phyloP scores from a whole-genome alignment of 345 rosid genomes.

The Melaleuca quinquenervia region DNA sequence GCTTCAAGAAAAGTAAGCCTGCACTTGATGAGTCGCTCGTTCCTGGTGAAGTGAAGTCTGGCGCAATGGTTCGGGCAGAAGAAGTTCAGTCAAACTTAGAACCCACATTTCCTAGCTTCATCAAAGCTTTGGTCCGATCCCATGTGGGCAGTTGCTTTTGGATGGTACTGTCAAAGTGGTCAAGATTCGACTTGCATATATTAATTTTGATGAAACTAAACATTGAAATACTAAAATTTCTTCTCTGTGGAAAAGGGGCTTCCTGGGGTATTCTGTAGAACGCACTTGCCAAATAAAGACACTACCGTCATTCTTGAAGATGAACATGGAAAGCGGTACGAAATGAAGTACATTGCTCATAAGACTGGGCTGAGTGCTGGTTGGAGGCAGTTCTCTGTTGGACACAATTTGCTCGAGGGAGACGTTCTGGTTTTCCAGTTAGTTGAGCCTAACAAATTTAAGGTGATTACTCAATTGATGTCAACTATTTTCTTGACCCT shows the following conservation, averaged over 20 bases:
- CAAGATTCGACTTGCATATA: background rate
- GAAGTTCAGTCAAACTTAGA: constrained; percentile 57
- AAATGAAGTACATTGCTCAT: constrained; percentile 45
- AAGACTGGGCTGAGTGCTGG: constrained; percentile 92
- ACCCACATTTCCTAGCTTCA: constrained; percentile 40
- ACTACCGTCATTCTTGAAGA: constrained; percentile 41
- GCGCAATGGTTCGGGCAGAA: constrained; percentile 45
- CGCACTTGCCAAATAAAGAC: constrained; percentile 40
- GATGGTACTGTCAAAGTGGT: constrained; percentile 28
- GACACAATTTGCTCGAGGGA: constrained; percentile 64
- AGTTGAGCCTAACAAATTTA: constrained; percentile 43
- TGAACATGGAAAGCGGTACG: constrained; percentile 36
- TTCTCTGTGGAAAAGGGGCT: constrained; percentile 41
- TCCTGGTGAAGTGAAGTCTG: constrained; percentile 21
- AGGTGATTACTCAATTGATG: constrained; percentile 29
- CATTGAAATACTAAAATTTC: background rate
- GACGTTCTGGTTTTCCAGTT: constrained; percentile 76
- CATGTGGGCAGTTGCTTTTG: constrained; percentile 63
- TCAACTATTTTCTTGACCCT: background rate
- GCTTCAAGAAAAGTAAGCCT: constrained; percentile 18
- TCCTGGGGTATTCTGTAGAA: constrained; percentile 65
- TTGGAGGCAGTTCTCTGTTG: constrained; percentile 68
- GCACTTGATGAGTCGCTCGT: constrained; percentile 2
- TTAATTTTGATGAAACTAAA: background rate
- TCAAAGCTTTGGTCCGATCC: constrained; percentile 52